Percentiles rank a stretch among this genome's conserved stretches.
These are phyloP conservation scores for Phytophthora colocasiae DNA, from an alignment of 352 stramenopile genomes.

Conservation along the genomic window DNA sequence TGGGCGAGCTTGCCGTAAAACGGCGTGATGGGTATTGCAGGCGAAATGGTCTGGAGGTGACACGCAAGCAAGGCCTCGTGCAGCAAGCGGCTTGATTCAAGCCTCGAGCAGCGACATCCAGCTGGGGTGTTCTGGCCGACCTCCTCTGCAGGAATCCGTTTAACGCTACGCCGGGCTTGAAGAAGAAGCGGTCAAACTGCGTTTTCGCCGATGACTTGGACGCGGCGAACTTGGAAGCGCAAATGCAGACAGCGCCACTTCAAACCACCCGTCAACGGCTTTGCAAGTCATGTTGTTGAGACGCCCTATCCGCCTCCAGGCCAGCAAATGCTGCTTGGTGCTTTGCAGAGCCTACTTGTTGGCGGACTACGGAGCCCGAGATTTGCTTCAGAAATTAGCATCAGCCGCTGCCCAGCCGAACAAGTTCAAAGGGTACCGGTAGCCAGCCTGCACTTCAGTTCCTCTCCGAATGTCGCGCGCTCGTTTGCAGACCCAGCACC, in stretches of 20 bases:
- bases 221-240: constrained; percentile 30
- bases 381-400: constrained; percentile 34
- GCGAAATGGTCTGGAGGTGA: constrained; percentile 18
- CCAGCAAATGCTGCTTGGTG: constrained; percentile 17
- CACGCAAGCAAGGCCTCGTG: constrained; percentile 24
- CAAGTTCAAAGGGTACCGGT: constrained; percentile 9
- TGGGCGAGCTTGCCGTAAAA: constrained; percentile 12
- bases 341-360: constrained; percentile 1
- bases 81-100: constrained; percentile 2
- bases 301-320: background rate
- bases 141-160: constrained; percentile 14
- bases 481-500: constrained; percentile 28
- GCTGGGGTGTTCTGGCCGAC: constrained; percentile 9
- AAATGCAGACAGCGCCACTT: constrained; percentile 17
- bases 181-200: constrained; percentile 21
- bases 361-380: constrained; percentile 8
- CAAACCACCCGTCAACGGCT: constrained; percentile 4
- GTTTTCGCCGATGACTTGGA: constrained; percentile 40
- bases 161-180: constrained; percentile 17
- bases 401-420: constrained; percentile 6
- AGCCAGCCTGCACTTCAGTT: constrained; percentile 21
- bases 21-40: constrained; percentile 29
- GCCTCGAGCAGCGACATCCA: background rate
- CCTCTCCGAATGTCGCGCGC: constrained; percentile 22
- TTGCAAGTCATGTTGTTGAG: constrained; percentile 12